phyloP scores from a whole-genome alignment of 768 basidiomycete species.

The Fistulinella prunicolor region DNA sequence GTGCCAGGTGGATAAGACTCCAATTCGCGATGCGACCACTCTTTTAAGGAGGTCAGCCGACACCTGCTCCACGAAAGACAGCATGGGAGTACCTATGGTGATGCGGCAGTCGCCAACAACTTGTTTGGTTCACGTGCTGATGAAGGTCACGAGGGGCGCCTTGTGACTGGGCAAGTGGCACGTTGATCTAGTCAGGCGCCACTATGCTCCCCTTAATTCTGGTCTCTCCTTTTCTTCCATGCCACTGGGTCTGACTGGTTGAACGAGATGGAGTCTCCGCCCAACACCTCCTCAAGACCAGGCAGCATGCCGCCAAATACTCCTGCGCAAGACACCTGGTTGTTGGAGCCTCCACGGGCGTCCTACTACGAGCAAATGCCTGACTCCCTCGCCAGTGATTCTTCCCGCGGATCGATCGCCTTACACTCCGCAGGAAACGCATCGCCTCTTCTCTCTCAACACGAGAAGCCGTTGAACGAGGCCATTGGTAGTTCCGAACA shows the following conservation, averaged over 20 bases:
- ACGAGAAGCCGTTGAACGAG: constrained; percentile 16
- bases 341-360: constrained; percentile 21
- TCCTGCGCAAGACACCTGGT: constrained; percentile 3
- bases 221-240: background rate
- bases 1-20: background rate
- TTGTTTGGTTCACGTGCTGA: constrained; percentile 8
- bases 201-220: background rate
- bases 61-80: background rate
- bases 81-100: background rate
- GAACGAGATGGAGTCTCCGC: constrained; percentile 2
- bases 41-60: background rate
- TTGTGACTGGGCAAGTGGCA: background rate
- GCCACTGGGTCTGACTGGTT: background rate
- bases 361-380: constrained; percentile 25
- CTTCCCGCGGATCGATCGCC: constrained; percentile 22
- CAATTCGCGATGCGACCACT: background rate
- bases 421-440: constrained; percentile 20
- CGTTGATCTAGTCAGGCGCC: background rate
- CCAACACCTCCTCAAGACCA: constrained; percentile 16
- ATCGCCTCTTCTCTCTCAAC: constrained; percentile 23
- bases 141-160: background rate
- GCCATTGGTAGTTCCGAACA: constrained; percentile 1
- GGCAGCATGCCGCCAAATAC: constrained; percentile 15
- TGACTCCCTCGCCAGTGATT: constrained; percentile 12
- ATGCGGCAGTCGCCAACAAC: too few relatives aligned